phyloP scores from a whole-genome alignment of 768 basidiomycete genomes.

The Coprinellus aureogranulatus region DNA sequence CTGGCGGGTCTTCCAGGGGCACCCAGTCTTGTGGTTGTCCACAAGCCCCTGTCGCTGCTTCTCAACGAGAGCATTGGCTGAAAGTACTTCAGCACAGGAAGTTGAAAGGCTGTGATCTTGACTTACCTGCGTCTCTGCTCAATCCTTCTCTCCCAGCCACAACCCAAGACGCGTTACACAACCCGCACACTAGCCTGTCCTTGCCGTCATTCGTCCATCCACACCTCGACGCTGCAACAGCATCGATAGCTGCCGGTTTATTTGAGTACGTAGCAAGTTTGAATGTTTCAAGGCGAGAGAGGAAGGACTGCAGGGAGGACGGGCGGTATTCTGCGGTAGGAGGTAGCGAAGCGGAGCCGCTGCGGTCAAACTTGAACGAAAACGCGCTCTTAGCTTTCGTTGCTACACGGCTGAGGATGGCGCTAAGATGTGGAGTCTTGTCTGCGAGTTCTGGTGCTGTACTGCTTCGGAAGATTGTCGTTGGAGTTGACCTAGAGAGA shows the following conservation, averaged over 20 bases:
- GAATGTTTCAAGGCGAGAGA: constrained; percentile 72
- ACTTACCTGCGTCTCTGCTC: constrained; percentile 75
- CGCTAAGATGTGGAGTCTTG: constrained; percentile 65
- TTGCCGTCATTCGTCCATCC: constrained; percentile 86
- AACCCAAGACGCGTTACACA: constrained; percentile 75
- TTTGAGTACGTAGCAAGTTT: constrained; percentile 79
- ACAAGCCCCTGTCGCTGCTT: constrained; percentile 68
- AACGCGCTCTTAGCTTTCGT: constrained; percentile 51
- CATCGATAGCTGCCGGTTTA: constrained; percentile 70
- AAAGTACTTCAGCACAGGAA: no score
- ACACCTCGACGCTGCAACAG: constrained; percentile 77
- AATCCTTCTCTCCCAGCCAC: constrained; percentile 69
- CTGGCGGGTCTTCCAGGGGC: constrained; percentile 80
- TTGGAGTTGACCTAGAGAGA: background rate
- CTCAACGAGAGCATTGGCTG: constrained; percentile 69
- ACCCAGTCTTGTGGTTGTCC: constrained; percentile 73
- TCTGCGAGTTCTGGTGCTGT: constrained; percentile 13
- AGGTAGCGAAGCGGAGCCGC: constrained; percentile 27
- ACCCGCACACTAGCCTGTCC: constrained; percentile 70
- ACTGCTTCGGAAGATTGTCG: constrained; percentile 6
- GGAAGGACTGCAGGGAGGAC: constrained; percentile 70
- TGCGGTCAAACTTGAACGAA: constrained; percentile 42
- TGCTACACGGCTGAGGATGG: constrained; percentile 68
- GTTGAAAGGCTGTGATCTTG: no score
- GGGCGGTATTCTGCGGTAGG: constrained; percentile 68